Conservation (phyloP, 257 asterid genomes). For the Misopates orontium region DNA sequence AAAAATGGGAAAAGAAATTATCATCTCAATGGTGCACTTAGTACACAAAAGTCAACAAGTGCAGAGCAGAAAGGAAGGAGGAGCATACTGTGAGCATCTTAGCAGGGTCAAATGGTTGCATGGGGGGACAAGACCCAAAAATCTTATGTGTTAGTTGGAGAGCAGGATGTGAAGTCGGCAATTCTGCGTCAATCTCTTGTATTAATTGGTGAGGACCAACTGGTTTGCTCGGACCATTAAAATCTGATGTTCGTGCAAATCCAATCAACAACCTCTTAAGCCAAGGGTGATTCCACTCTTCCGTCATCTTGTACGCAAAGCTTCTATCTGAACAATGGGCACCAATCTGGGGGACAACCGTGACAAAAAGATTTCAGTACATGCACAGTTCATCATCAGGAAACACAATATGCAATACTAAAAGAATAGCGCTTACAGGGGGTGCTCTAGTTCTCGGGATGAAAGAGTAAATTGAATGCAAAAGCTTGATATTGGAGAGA, state of each 20-base stretch:
- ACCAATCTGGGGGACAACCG: slow-evolving; percentile 54
- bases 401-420: slow-evolving; percentile 9
- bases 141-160: slow-evolving; percentile 85
- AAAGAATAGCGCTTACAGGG: slow-evolving; percentile 61
- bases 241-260: slow-evolving; percentile 90
- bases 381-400: slow-evolving; percentile 21
- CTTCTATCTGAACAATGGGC: slow-evolving; percentile 82
- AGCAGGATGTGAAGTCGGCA: slow-evolving; percentile 79
- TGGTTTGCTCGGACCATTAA: slow-evolving; percentile 89
- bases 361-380: slow-evolving; percentile 29
- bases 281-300: slow-evolving; percentile 96
- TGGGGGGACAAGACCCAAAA: slow-evolving; percentile 97
- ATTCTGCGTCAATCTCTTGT: slow-evolving; percentile 87
- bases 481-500: slow-evolving; percentile 61
- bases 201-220: slow-evolving; percentile 62
- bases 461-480: slow-evolving; percentile 84
- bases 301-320: slow-evolving; percentile 78
- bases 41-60: slow-evolving; percentile 9
- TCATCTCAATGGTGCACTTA: slow-evolving; percentile 19
- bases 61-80: slow-evolving; percentile 15
- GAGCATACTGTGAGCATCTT: slow-evolving; percentile 87
- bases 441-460: slow-evolving; percentile 95
- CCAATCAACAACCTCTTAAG: slow-evolving; percentile 86
- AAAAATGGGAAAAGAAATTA: slow-evolving; percentile 1
- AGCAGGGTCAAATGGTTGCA: slow-evolving; percentile 99